Conservation (phyloP, 208 protist genomes). For the Wallacemonas sp. region DNA sequence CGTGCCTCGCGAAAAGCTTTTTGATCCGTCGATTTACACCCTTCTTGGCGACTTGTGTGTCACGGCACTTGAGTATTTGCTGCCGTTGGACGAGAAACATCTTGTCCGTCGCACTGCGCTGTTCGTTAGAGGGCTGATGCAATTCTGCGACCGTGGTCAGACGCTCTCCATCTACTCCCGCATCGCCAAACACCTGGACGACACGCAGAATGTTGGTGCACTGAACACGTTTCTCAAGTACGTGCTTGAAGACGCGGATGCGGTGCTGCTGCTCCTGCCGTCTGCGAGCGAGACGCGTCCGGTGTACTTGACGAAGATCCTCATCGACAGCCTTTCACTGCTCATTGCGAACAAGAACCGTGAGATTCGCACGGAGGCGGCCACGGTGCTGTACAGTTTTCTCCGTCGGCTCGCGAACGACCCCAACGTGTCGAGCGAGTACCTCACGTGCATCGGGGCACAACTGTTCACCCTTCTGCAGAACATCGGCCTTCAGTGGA, state of each 20-base stretch:
- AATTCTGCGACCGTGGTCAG: slow-evolving; percentile 72
- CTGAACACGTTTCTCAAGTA: slow-evolving; percentile 66
- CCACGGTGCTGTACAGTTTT: slow-evolving; percentile 65
- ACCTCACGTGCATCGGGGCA: slow-evolving; percentile 57
- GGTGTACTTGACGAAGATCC: slow-evolving; percentile 69
- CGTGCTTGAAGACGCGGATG: slow-evolving; percentile 67
- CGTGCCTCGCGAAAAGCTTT: slow-evolving; percentile 40
- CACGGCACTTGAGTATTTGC: slow-evolving; percentile 47
- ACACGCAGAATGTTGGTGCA: slow-evolving; percentile 52
- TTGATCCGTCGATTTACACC: slow-evolving; percentile 66
- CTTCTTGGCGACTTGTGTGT: slow-evolving; percentile 63
- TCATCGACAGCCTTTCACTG: slow-evolving; percentile 51
- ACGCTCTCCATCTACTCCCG: slow-evolving; percentile 53
- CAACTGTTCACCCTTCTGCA: slow-evolving; percentile 69
- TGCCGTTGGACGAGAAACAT: slow-evolving; percentile 49
- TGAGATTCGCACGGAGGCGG: slow-evolving; percentile 45
- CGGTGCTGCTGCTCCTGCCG: slow-evolving; percentile 60
- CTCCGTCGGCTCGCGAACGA: slow-evolving; percentile 64
- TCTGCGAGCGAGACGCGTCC: slow-evolving; percentile 33
- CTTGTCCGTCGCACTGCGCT: slow-evolving; percentile 65
- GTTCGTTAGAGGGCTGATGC: slow-evolving; percentile 68
- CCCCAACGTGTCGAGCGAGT: slow-evolving; percentile 43
- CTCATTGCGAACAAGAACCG: slow-evolving; percentile 57
- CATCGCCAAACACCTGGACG: slow-evolving; percentile 58
- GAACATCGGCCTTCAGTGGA: slow-evolving; percentile 60